These are phyloP conservation scores for Fusarium clavum DNA, from an alignment of 2,329 filamentous ascomycete species.

Conservation along the genomic window DNA sequence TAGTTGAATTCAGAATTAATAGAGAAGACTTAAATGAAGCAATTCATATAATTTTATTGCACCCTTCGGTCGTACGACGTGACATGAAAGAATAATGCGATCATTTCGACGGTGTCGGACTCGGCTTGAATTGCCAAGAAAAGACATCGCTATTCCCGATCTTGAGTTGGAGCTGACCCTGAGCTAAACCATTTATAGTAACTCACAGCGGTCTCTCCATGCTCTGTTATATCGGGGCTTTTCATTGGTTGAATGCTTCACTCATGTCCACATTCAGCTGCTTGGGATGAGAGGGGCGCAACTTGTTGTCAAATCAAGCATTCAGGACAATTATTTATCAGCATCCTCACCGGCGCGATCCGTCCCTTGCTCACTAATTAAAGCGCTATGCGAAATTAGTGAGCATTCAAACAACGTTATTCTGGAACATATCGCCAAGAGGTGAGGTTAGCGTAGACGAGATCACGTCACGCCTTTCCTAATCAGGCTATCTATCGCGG, in stretches of 20 bases:
- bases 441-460: not conserved
- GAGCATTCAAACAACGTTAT: not conserved
- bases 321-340: not conserved
- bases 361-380: not conserved
- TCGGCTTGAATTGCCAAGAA: conserved; percentile 23
- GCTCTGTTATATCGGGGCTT: not conserved
- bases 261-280: not conserved
- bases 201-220: not conserved
- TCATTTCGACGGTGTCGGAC: not conserved
- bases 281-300: not conserved
- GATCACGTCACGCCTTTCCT: not conserved
- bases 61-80: not conserved
- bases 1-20: too few species aligned
- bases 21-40: too few species aligned
- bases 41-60: not conserved
- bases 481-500: conserved; percentile 1
- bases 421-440: too few species aligned
- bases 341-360: not conserved
- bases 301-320: not conserved
- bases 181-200: not conserved
- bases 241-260: not conserved
- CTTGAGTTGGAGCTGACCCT: not conserved
- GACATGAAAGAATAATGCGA: not conserved
- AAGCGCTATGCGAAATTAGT: not conserved
- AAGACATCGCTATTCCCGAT: not conserved